Evolutionary conservation across 1,284 basidiomycete species (phyloP).

Genomic region (Amylostereum areolatum): DNA sequence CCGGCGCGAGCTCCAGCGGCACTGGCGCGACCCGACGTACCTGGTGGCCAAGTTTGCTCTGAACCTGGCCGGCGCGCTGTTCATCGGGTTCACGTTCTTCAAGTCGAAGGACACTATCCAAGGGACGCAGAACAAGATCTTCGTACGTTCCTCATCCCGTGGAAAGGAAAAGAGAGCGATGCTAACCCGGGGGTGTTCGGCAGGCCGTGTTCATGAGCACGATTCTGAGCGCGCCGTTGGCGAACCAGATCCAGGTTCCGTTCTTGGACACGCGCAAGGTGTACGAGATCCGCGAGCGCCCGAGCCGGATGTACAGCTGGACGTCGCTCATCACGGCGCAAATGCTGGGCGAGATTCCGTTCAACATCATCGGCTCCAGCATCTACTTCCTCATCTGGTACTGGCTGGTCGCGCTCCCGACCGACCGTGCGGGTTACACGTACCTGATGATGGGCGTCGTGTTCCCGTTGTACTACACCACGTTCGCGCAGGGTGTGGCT

Average conservation of each 20-base stretch:
- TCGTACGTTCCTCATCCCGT: conserved; percentile 29
- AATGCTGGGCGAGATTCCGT: conserved; percentile 58
- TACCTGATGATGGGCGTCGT: conserved; percentile 42
- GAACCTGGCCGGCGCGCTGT: conserved; percentile 49
- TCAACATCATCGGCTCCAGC: conserved; percentile 55
- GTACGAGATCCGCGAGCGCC: conserved; percentile 61
- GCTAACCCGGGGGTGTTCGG: not conserved
- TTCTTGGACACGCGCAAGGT: conserved; percentile 48
- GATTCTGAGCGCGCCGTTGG: conserved; percentile 31
- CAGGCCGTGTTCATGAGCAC: conserved; percentile 19
- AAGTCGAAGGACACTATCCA: conserved; percentile 58
- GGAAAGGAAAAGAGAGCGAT: not conserved
- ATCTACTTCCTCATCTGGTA: conserved; percentile 66
- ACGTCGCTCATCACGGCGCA: conserved; percentile 62
- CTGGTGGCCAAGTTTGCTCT: conserved; percentile 68
- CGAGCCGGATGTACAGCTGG: conserved; percentile 83
- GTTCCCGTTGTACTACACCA: conserved; percentile 50
- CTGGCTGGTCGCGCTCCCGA: conserved; percentile 61
- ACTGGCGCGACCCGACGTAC: conserved; percentile 69
- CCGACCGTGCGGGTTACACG: conserved; percentile 49
- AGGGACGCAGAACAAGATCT: conserved; percentile 82
- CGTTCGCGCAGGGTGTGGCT: conserved; percentile 58
- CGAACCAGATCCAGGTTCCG: conserved; percentile 49
- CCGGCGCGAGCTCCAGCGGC: conserved; percentile 44
- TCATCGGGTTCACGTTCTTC: conserved; percentile 72